Base-by-base conservation (phyloP, 2,329 filamentous ascomycete genomes). In the Alternaria sp. region DNA sequence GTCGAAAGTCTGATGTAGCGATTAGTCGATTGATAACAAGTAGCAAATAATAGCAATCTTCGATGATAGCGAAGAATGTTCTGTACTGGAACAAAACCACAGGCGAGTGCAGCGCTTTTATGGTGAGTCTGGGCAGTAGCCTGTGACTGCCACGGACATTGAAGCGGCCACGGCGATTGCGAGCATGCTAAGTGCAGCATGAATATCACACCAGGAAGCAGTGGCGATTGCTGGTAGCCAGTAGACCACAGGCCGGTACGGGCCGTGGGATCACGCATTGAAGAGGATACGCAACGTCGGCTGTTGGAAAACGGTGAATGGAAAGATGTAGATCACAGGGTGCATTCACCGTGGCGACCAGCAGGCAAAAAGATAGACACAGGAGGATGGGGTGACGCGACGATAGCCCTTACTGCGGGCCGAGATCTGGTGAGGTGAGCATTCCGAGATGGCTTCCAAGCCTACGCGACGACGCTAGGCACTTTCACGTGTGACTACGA, bases 301-400 rank as follows among this genome's bases (percentile, higher is more conserved):
- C 47, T 41, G 49, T 41, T 30, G 34, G 41, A 60, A 57, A 44
- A 47, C 41, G 26, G 53, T 52, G 46, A 47, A 43, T 54, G 12
- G 53, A 51, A 51, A 39, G 30, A 46, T 14, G n/a, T 20, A 34
- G 39, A 55, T 56, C 32, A 58, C 41, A 47, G 30, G 54, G 34
- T 12, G 43, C 22, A 24, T 39, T 14, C 39, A 16, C 7, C 46
- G 57, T 52, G 61, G 57, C 57, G 28, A 39, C 47, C 22, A 54
- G 55, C 55, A 51, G 51, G 24, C 32, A n/a, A 34, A 18, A n/a
- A 32, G n/a, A 28, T 26, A 42, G 46, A 26, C 34, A 47, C 20
- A 41, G 46, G 51, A 36, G 24, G 18, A 46, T 52, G 32, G 36
- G 53, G 62, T 65, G 62, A 63, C 54, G 43, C 60, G 51, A 63